Evolutionary conservation across 2,329 filamentous ascomycete species (phyloP).

Genomic region (Pseudovirgaria hyperparasitica): DNA sequence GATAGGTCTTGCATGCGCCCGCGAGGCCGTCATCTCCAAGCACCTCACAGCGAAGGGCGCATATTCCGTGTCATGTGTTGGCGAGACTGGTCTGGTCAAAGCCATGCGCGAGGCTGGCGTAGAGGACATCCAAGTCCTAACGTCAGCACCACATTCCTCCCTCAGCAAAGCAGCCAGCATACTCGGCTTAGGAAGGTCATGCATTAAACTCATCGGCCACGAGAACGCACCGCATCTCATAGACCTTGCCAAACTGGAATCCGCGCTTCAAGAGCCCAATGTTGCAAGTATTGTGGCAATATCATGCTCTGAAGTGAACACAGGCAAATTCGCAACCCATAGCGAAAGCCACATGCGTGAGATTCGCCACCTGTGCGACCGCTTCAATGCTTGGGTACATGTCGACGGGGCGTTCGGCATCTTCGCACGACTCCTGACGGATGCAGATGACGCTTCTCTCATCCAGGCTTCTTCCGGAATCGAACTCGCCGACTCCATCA

Average conservation of each 20-base stretch:
- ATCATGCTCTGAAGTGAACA: constrained; percentile 87
- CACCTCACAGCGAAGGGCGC: constrained; percentile 26
- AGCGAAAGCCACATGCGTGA: constrained; percentile 44
- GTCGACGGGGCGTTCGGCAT: constrained; percentile 86
- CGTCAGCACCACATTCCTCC: constrained; percentile 73
- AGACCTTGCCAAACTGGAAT: constrained; percentile 53
- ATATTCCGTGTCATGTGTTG: constrained; percentile 34
- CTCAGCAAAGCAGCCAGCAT: constrained; percentile 72
- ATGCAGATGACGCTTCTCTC: constrained; percentile 45
- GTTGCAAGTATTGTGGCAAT: constrained; percentile 64
- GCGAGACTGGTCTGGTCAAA: constrained; percentile 54
- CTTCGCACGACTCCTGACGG: constrained; percentile 55
- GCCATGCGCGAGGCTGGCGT: constrained; percentile 55
- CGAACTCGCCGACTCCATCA: constrained; percentile 76
- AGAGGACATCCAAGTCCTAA: constrained; percentile 60
- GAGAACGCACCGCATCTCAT: constrained; percentile 52
- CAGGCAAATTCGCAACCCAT: constrained; percentile 61
- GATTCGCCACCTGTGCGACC: constrained; percentile 58
- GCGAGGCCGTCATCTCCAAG: constrained; percentile 50
- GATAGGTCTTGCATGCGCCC: constrained; percentile 53
- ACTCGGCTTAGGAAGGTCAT: constrained; percentile 60
- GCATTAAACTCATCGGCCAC: constrained; percentile 48
- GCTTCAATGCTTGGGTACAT: constrained; percentile 73
- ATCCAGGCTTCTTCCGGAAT: constrained; percentile 46
- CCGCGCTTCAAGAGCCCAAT: constrained; percentile 38